Conservation (phyloP, 768 basidiomycete species). For the Lentinus brumalis region DNA sequence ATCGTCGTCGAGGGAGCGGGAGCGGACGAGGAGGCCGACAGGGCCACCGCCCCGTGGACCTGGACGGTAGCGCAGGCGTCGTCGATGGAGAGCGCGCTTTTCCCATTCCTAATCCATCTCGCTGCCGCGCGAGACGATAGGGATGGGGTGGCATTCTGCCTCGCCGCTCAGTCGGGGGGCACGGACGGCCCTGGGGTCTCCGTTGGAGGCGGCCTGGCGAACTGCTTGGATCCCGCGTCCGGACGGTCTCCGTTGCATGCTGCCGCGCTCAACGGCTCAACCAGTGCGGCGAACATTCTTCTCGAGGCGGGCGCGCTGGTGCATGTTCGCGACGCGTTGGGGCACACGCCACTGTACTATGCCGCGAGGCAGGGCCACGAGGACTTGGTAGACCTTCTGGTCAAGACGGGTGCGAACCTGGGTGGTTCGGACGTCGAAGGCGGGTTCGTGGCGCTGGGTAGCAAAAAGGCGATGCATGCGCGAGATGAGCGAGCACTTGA, state of each 20-base stretch:
- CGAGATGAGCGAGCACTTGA: constrained; percentile 47
- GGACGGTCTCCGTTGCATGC: constrained; percentile 79
- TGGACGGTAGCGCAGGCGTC: constrained; percentile 78
- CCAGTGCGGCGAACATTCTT: constrained; percentile 44
- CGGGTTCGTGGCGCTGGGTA: constrained; percentile 55
- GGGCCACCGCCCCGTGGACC: constrained; percentile 65
- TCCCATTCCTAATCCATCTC: constrained; percentile 79
- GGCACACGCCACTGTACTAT: constrained; percentile 85
- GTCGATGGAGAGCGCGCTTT: constrained; percentile 66
- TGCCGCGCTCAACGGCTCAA: constrained; percentile 70
- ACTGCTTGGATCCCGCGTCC: constrained; percentile 69
- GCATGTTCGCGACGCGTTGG: constrained; percentile 76
- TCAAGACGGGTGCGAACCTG: constrained; percentile 74
- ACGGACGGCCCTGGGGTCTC: constrained; percentile 32
- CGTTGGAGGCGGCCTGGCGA: constrained; percentile 70
- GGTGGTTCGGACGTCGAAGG: constrained; percentile 64
- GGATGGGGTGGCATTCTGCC: constrained; percentile 62
- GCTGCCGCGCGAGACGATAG: constrained; percentile 73
- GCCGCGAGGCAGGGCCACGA: constrained; percentile 75
- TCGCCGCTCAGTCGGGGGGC: constrained; percentile 34
- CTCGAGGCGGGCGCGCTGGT: constrained; percentile 79
- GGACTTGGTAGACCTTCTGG: constrained; percentile 60
- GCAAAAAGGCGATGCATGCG: constrained; percentile 37
- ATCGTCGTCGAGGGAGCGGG: constrained; percentile 44
- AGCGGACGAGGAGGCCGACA: constrained; percentile 24